Base-by-base conservation (phyloP, 768 basidiomycete genomes). In the Nevesoporus exiguus region DNA sequence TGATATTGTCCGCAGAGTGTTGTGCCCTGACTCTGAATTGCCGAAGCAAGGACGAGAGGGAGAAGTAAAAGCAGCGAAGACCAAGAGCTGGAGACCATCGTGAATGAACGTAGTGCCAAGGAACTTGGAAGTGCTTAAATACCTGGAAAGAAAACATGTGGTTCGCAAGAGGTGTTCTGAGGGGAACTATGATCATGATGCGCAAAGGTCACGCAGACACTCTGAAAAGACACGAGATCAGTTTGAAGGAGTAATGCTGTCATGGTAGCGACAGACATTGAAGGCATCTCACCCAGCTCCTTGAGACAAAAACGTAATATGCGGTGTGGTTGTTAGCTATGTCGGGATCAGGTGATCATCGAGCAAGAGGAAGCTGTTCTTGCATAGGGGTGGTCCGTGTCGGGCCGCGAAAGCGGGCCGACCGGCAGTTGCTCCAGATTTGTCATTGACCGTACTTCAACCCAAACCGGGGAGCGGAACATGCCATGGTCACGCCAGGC, bases 1-100 rank as follows among this genome's bases (percentile, higher is more conserved):
- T 82, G 81, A 31, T 45, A 52, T 34, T 45, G 43, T 27, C 43
- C 34, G 19, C 51, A 52, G 14, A 52, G 4, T 15, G 22, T 27
- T 37, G 51, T 45, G 43, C 19, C 13, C 22, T 22, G 42, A 34
- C 17, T 24, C 33, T 19, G 50, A 27, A 43, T 8, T 19, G 25
- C 42, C 5, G 34, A 52, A 19, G 43, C 33, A 37, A 43, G 29
- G 34, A 37, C 42, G 14, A 52, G 27, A 19, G 42, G 34, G 10
- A 45, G 24, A 27, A 52, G 13, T 17, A 22, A 21, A 45, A 45
- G 34, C 4, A 51, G 36, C 5, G 24, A 33, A 43, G 42, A 27
- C 33, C 11, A 29, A 29, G 34, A 45, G n/a, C 17, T 9, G 1
- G 29, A 21, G 11, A 52, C 3, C 51, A 45, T 52, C 8, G 9